Evolutionary conservation across 805 yeast species (phyloP).

Genomic region (Cyberlindnera misumaiensis): DNA sequence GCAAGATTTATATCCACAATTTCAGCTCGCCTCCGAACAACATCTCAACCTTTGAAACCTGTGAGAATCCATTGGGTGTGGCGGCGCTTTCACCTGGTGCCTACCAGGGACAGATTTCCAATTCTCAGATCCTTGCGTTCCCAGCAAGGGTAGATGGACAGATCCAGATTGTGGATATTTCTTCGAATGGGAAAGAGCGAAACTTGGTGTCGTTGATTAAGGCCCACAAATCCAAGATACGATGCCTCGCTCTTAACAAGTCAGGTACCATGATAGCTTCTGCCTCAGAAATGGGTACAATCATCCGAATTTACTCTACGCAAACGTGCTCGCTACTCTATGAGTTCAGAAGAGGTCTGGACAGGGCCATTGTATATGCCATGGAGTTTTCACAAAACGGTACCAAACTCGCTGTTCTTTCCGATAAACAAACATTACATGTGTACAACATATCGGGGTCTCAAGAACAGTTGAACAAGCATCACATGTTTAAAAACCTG

Average conservation of each 20-base stretch:
- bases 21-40: constrained; percentile 75
- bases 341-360: constrained; percentile 88
- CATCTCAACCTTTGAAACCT: constrained; percentile 29
- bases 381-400: constrained; percentile 81
- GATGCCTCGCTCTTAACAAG: constrained; percentile 56
- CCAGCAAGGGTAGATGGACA: constrained; percentile 77
- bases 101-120: constrained; percentile 13
- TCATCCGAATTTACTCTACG: constrained; percentile 68
- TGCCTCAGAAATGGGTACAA: constrained; percentile 78
- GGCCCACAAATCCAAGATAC: constrained; percentile 66
- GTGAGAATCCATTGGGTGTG: constrained; percentile 23
- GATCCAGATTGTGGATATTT: constrained; percentile 70
- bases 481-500: constrained; percentile 57
- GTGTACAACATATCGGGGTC: constrained; percentile 51
- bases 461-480: constrained; percentile 38
- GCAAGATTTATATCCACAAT: constrained; percentile 67
- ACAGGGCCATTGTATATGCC: constrained; percentile 73
- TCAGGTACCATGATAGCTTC: constrained; percentile 68
- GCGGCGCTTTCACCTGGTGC: constrained; percentile 22
- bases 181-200: constrained; percentile 56
- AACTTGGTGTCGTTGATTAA: constrained; percentile 62
- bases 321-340: constrained; percentile 60
- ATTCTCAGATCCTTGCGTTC: constrained; percentile 55
- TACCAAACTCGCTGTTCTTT: constrained; percentile 69
- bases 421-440: constrained; percentile 88